A percentile compares a stretch with the other conserved stretches of the same genome.
Evolutionary conservation across 139 green algal species (phyloP).

Genomic region (Micractinium conductrix): DNA sequence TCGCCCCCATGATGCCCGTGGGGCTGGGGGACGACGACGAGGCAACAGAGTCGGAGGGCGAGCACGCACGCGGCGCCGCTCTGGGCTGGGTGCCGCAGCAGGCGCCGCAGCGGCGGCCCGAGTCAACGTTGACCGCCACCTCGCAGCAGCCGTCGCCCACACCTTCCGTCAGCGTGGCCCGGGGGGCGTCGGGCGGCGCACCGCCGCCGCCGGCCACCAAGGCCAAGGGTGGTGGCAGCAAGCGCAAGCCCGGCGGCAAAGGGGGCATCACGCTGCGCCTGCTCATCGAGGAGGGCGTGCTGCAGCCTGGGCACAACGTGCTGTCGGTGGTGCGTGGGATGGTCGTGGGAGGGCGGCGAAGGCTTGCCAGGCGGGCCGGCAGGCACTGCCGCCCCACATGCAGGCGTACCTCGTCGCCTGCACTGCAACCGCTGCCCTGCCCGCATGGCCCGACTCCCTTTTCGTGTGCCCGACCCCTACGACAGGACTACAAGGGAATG

Average conservation of each 20-base stretch:
- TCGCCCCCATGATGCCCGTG: neutral
- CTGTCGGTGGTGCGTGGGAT: slow-evolving; percentile 52
- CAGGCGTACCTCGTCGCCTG: too few relatives aligned
- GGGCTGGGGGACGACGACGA: neutral
- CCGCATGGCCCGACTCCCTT: too few relatives aligned
- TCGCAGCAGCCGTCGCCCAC: slow-evolving; percentile 15
- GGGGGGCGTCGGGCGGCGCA: too few relatives aligned
- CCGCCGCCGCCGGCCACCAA: neutral
- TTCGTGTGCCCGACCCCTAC: too few relatives aligned
- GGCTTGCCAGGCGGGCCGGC: too few relatives aligned
- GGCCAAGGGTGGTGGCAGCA: neutral
- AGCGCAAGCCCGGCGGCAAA: slow-evolving; percentile 18
- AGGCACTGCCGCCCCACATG: too few relatives aligned
- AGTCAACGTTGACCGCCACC: neutral
- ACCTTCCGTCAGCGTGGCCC: neutral
- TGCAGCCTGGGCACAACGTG: slow-evolving; percentile 71
- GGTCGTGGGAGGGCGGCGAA: too few relatives aligned
- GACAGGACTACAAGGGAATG: slow-evolving; percentile 83
- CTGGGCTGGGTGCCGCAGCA: neutral
- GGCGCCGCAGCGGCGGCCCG: neutral
- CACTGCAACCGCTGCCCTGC: neutral
- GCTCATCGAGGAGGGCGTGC: slow-evolving; percentile 77
- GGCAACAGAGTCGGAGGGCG: slow-evolving; percentile 18
- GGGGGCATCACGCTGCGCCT: slow-evolving; percentile 67
- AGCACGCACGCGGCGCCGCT: neutral